These are phyloP conservation scores for Chlamydomonas schloesseri DNA, from an alignment of 139 green algal species.

Conservation along the genomic window DNA sequence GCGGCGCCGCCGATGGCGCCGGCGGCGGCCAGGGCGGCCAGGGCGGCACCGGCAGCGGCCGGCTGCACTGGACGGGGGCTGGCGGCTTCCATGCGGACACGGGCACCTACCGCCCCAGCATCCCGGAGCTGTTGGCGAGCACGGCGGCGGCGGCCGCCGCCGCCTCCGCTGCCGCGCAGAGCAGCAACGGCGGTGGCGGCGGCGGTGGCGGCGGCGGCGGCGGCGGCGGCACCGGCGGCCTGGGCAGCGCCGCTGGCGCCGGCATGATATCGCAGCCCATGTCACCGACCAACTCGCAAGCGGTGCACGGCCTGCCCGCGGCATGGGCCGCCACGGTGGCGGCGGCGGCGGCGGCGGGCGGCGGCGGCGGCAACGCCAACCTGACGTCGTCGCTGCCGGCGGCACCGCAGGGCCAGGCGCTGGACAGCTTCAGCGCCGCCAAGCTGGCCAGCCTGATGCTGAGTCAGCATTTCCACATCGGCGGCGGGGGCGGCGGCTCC, in stretches of 20 bases:
- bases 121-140: neutral
- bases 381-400: too few relatives aligned
- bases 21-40: too few relatives aligned
- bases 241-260: neutral
- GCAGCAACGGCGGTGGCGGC: neutral
- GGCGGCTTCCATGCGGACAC: too few relatives aligned
- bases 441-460: neutral
- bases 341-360: too few relatives aligned
- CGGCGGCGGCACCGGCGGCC: neutral
- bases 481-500: neutral
- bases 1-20: too few relatives aligned
- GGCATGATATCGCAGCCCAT: neutral
- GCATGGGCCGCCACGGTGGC: too few relatives aligned
- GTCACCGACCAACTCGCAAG: neutral
- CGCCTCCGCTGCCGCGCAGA: neutral
- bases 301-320: neutral
- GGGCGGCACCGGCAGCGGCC: neutral
- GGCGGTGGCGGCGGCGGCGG: neutral
- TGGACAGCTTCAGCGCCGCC: neutral
- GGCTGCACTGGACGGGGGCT: too few relatives aligned
- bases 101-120: neutral
- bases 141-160: neutral
- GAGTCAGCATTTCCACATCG: neutral
- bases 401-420: too few relatives aligned
- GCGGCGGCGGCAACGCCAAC: neutral